Percentiles rank a stretch among this genome's conserved stretches.
These are phyloP conservation scores for Leersia perrieri DNA, from an alignment of 176 grass and related monocot species.

Conservation along the genomic window DNA sequence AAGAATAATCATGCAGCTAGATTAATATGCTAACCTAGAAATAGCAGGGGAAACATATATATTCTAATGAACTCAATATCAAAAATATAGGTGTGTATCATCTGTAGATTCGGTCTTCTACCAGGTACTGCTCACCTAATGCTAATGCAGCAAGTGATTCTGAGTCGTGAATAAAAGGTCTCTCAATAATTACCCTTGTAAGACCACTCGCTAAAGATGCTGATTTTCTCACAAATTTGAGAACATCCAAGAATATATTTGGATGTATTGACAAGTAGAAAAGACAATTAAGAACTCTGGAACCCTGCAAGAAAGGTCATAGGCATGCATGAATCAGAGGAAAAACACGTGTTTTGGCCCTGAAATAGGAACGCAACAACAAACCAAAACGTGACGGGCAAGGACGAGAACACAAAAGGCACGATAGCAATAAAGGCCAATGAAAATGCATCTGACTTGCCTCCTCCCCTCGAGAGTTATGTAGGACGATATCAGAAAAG, in stretches of 20 bases:
- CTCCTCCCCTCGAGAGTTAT: no score
- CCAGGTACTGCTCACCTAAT: conserved; percentile 68
- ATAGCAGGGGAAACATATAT: no score
- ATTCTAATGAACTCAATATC: neutral
- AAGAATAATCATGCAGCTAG: neutral
- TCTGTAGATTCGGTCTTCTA: conserved; percentile 94
- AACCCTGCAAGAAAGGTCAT: conserved; percentile 57
- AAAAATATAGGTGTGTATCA: conserved; percentile 33
- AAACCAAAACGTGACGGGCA: no score
- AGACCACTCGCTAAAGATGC: conserved; percentile 72
- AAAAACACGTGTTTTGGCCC: no score
- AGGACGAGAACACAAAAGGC: no score
- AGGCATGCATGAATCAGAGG: no score
- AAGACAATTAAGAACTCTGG: conserved; percentile 62
- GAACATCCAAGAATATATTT: conserved; percentile 95
- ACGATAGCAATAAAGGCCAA: no score
- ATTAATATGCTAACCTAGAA: neutral
- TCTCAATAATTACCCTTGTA: no score
- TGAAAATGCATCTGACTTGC: no score
- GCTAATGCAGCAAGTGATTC: conserved; percentile 91
- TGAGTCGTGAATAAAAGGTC: conserved; percentile 70
- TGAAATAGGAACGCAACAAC: no score
- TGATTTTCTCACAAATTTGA: conserved; percentile 85
- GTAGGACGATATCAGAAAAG: no score
- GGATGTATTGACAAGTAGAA: conserved; percentile 97